Conservation (phyloP, 495 filamentous ascomycete species). For the Aspergillus incahuasiensis region DNA sequence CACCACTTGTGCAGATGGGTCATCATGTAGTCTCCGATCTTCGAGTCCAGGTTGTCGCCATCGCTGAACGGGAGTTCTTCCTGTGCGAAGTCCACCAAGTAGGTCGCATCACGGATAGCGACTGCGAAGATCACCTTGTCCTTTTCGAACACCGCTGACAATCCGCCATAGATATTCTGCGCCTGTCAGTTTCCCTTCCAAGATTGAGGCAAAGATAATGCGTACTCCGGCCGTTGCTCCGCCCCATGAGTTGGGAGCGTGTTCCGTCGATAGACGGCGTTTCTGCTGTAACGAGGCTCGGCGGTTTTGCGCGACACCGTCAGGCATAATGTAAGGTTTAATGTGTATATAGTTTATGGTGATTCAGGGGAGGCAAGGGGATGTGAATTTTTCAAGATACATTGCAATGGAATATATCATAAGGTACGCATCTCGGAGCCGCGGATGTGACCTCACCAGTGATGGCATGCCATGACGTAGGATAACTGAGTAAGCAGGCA, state of each 20-base stretch:
- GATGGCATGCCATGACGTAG: conserved; percentile 7
- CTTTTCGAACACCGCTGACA: conserved; percentile 50
- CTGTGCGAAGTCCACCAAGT: conserved; percentile 71
- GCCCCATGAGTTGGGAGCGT: conserved; percentile 22
- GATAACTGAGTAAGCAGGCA: neutral
- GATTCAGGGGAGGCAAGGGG: neutral
- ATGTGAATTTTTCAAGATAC: neutral
- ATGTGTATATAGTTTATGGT: neutral
- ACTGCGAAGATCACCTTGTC: conserved; percentile 55
- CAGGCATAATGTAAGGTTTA: neutral
- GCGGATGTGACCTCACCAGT: conserved; percentile 9
- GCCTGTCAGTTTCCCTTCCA: conserved; percentile 11
- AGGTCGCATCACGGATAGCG: conserved; percentile 72
- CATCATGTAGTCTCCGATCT: conserved; percentile 53
- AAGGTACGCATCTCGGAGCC: conserved; percentile 1
- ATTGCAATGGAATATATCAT: neutral
- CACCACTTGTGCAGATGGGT: conserved; percentile 51
- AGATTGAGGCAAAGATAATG: neutral
- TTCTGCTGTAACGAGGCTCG: conserved; percentile 31
- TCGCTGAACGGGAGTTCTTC: conserved; percentile 35
- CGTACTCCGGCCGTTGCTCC: conserved; percentile 24
- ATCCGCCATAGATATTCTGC: conserved; percentile 61
- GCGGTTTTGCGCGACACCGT: neutral
- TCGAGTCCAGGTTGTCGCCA: conserved; percentile 24
- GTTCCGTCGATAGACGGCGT: conserved; percentile 26